A percentile compares a stretch with the other conserved stretches of the same genome.
phyloP scores from a whole-genome alignment of 345 rosid genomes.

The Hibiscus trionum region DNA sequence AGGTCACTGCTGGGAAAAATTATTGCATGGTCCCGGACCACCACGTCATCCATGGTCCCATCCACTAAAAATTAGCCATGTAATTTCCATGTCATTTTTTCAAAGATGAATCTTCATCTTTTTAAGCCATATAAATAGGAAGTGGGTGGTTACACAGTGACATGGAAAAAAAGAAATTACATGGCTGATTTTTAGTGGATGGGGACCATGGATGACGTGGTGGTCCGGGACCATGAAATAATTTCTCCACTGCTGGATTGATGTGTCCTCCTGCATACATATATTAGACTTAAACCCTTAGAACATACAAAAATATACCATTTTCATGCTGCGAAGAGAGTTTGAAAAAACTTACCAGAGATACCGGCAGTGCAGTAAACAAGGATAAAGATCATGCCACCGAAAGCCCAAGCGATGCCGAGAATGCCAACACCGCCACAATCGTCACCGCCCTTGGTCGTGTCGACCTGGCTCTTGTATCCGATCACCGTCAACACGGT shows the following conservation, averaged over 20 bases:
- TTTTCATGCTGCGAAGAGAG: background rate
- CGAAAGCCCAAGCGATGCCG: conserved; percentile 70
- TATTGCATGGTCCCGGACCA: too few relatives aligned
- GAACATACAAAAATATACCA: background rate
- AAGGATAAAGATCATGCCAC: conserved; percentile 67
- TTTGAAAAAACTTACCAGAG: conserved; percentile 32
- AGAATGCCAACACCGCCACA: conserved; percentile 62
- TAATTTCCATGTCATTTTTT: too few relatives aligned
- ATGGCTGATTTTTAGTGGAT: too few relatives aligned
- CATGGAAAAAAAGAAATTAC: too few relatives aligned
- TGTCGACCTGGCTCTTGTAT: conserved; percentile 37
- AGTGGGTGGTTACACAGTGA: too few relatives aligned
- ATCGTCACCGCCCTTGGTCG: conserved; percentile 3
- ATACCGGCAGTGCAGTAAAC: conserved; percentile 70
- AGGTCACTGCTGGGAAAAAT: conserved; percentile 72
- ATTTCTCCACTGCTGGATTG: conserved; percentile 69
- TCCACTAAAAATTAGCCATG: too few relatives aligned
- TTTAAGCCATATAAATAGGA: too few relatives aligned
- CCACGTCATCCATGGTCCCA: too few relatives aligned
- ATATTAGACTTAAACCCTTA: background rate
- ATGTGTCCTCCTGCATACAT: conserved; percentile 56
- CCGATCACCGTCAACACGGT: conserved; percentile 64
- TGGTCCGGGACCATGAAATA: too few relatives aligned
- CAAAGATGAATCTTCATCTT: too few relatives aligned
- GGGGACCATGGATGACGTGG: too few relatives aligned